Conservation (phyloP, 495 filamentous ascomycete species). For the Talaromyces borbonicus region DNA sequence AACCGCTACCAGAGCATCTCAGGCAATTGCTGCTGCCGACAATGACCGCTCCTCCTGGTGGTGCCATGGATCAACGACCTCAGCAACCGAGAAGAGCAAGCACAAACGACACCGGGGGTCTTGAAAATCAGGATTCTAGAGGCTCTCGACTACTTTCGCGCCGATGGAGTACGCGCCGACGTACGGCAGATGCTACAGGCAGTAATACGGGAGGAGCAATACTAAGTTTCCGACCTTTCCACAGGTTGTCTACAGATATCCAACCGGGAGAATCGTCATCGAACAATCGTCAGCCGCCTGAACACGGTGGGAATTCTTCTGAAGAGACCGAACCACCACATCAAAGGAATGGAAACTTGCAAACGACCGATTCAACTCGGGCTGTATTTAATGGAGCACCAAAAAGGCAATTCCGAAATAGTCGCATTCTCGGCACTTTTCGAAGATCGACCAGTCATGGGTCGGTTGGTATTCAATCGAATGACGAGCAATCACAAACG, state of each 20-base stretch:
- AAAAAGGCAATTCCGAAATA: conserved; percentile 1
- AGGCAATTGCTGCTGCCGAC: conserved; percentile 25
- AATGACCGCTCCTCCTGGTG: conserved; percentile 10
- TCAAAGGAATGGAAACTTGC: neutral
- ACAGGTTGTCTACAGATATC: neutral
- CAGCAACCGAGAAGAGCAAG: neutral
- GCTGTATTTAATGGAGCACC: neutral
- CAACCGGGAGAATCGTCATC: neutral
- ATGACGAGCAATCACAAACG: neutral
- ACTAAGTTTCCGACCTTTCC: conserved; percentile 5
- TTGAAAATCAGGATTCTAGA: neutral
- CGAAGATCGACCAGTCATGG: conserved; percentile 1
- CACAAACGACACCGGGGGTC: neutral
- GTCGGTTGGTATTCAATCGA: neutral
- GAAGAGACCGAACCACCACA: too few relatives aligned
- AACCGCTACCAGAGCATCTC: conserved; percentile 46
- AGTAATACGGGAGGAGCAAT: neutral
- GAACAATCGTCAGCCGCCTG: neutral
- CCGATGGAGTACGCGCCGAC: conserved; percentile 6
- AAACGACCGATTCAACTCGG: neutral
- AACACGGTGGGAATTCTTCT: neutral
- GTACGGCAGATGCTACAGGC: neutral
- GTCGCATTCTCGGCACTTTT: neutral
- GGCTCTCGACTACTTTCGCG: neutral
- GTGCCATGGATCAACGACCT: conserved; percentile 2